phyloP scores from a whole-genome alignment of 1,139 yeast genomes.

The Taphrina confusa region DNA sequence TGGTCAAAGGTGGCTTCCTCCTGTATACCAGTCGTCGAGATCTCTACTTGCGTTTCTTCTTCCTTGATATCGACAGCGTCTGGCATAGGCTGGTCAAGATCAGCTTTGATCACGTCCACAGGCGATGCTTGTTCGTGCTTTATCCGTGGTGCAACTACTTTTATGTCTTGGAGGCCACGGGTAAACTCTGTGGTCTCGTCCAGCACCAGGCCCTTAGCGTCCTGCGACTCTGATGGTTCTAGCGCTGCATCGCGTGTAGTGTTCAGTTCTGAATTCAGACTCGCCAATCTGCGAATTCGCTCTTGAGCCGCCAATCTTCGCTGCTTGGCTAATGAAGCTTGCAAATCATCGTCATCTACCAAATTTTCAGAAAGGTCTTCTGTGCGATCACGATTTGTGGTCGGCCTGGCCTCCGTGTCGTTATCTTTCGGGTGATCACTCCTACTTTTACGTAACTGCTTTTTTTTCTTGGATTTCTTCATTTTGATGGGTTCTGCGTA shows the following conservation, averaged over 20 bases:
- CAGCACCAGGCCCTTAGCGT: slow-evolving; percentile 49
- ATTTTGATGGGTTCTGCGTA: slow-evolving; percentile 49
- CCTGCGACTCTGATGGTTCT: neutral
- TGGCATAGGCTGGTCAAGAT: slow-evolving; percentile 27
- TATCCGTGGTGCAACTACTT: slow-evolving; percentile 36
- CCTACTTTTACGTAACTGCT: slow-evolving; percentile 42
- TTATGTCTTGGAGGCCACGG: slow-evolving; percentile 40
- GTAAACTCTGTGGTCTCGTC: slow-evolving; percentile 66
- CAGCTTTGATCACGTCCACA: neutral
- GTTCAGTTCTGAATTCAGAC: slow-evolving; percentile 43
- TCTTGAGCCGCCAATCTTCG: slow-evolving; percentile 47
- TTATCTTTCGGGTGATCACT: too few relatives aligned
- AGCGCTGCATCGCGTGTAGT: slow-evolving; percentile 48
- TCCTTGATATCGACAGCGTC: slow-evolving; percentile 31
- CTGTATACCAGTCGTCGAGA: slow-evolving; percentile 35
- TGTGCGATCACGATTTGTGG: neutral
- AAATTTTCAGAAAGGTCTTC: slow-evolving; percentile 40
- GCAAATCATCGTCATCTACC: slow-evolving; percentile 57
- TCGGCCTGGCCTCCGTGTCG: neutral
- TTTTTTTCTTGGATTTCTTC: slow-evolving; percentile 51
- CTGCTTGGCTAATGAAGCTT: slow-evolving; percentile 49
- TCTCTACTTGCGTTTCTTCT: slow-evolving; percentile 29
- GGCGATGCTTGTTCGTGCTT: slow-evolving; percentile 8
- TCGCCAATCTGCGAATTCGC: too few relatives aligned
- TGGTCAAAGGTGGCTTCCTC: slow-evolving; percentile 39